Conservation (phyloP, 805 yeast species). For the Yamadazyma olivae region DNA sequence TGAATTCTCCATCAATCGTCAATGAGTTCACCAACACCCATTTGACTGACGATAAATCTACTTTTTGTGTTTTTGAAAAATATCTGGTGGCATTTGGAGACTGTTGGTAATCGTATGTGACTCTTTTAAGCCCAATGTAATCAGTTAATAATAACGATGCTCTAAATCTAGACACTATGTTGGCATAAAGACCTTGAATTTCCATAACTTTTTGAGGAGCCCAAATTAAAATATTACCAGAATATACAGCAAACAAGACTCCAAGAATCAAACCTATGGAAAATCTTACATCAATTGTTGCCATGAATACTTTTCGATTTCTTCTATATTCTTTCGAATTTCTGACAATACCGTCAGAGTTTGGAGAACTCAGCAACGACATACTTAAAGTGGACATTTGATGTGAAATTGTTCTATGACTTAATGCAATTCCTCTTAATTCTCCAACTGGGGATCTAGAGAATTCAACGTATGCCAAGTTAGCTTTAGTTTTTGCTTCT, state of each 20-base stretch:
- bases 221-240: slow-evolving; percentile 82
- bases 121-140: slow-evolving; percentile 83
- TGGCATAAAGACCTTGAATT: slow-evolving; percentile 83
- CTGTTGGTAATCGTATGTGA: slow-evolving; percentile 88
- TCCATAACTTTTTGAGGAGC: slow-evolving; percentile 72
- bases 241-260: slow-evolving; percentile 71
- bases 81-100: slow-evolving; percentile 83
- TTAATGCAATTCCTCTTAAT: slow-evolving; percentile 86
- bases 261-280: slow-evolving; percentile 88
- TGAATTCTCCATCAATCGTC: slow-evolving; percentile 89
- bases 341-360: slow-evolving; percentile 52
- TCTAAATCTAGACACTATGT: slow-evolving; percentile 64
- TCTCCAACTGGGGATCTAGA: slow-evolving; percentile 89
- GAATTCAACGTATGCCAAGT: slow-evolving; percentile 90
- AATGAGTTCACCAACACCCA: slow-evolving; percentile 90
- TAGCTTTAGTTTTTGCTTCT: slow-evolving; percentile 26
- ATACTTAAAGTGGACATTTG: slow-evolving; percentile 79
- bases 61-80: slow-evolving; percentile 68
- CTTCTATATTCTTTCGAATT: slow-evolving; percentile 29
- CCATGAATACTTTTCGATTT: slow-evolving; percentile 51
- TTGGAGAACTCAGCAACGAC: slow-evolving; percentile 64
- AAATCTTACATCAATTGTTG: slow-evolving; percentile 40
- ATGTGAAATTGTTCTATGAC: slow-evolving; percentile 82
- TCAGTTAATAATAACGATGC: slow-evolving; percentile 81
- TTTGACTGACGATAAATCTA: slow-evolving; percentile 73